phyloP scores from a whole-genome alignment of 768 basidiomycete genomes.

The Rhodotorula kratochvilovae region DNA sequence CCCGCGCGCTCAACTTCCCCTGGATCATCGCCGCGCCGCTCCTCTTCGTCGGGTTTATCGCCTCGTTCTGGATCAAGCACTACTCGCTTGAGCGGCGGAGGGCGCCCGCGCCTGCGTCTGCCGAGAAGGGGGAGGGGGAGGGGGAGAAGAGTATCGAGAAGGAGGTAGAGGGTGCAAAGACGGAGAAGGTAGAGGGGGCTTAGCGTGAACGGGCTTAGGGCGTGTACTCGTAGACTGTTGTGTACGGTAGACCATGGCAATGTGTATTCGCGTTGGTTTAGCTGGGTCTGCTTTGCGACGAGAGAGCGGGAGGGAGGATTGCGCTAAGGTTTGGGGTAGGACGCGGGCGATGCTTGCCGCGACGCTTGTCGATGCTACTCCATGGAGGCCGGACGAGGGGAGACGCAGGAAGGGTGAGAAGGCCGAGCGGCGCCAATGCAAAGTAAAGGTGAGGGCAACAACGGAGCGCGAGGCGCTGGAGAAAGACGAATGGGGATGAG shows the following conservation, averaged over 20 bases:
- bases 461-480: no score
- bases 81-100: conserved; percentile 60
- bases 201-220: no score
- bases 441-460: not conserved
- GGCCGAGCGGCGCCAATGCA: no score
- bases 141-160: not conserved
- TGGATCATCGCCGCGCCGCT: conserved; percentile 44
- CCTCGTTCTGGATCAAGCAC: conserved; percentile 56
- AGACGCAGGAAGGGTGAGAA: not conserved
- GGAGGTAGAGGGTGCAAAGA: not conserved
- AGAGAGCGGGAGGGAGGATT: no score
- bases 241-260: no score
- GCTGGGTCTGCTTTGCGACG: no score
- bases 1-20: conserved; percentile 21
- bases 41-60: conserved; percentile 25
- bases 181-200: not conserved
- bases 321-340: not conserved
- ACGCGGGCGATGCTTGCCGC: no score
- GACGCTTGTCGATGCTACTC: no score
- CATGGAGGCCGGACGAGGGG: not conserved
- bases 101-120: conserved; percentile 46
- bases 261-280: no score
- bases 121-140: not conserved
- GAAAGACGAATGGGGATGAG: not conserved
- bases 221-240: no score